Percentiles rank a stretch among this genome's conserved stretches.
phyloP scores from a whole-genome alignment of 2,329 filamentous ascomycete species.

The Colletotrichum truncatum region DNA sequence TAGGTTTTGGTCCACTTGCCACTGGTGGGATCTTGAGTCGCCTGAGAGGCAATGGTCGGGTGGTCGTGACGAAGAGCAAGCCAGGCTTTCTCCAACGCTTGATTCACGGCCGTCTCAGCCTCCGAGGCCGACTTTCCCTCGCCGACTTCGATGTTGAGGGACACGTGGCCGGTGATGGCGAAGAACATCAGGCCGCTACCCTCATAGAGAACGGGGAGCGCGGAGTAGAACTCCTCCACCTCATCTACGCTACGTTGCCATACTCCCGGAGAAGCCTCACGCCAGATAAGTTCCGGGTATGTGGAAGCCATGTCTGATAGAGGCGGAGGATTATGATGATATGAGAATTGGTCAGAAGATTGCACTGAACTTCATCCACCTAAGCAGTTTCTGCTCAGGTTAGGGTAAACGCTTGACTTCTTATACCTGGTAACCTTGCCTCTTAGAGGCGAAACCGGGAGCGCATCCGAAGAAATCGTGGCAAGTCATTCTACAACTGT shows the following conservation, averaged over 20 bases:
- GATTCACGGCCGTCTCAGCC: constrained; percentile 33
- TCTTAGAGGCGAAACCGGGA: too few species aligned
- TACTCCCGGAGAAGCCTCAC: constrained; percentile 33
- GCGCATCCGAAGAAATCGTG: too few species aligned
- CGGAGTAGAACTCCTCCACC: constrained; percentile 49
- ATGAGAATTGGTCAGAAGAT: background rate
- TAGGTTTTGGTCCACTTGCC: constrained; percentile 41
- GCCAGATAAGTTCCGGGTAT: constrained; percentile 35
- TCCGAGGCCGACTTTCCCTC: background rate
- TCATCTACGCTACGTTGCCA: constrained; percentile 51
- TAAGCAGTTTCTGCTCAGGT: too few species aligned
- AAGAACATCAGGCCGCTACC: constrained; percentile 50
- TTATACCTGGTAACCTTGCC: too few species aligned
- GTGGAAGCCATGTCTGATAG: background rate
- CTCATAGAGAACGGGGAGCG: constrained; percentile 43
- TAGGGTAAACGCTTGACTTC: too few species aligned
- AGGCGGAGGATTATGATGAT: too few species aligned
- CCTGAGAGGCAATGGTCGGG: constrained; percentile 43
- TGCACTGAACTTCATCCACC: background rate
- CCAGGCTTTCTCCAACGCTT: constrained; percentile 45
- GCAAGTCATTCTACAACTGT: too few species aligned
- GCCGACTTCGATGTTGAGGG: constrained; percentile 36
- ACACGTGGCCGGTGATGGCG: constrained; percentile 49
- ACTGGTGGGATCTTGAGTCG: constrained; percentile 29
- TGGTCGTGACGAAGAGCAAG: constrained; percentile 41